Evolutionary conservation across 306 rosid species (phyloP), one percentile per base, ranked within the genome.

Genomic region (Abrus precatorius): DNA sequence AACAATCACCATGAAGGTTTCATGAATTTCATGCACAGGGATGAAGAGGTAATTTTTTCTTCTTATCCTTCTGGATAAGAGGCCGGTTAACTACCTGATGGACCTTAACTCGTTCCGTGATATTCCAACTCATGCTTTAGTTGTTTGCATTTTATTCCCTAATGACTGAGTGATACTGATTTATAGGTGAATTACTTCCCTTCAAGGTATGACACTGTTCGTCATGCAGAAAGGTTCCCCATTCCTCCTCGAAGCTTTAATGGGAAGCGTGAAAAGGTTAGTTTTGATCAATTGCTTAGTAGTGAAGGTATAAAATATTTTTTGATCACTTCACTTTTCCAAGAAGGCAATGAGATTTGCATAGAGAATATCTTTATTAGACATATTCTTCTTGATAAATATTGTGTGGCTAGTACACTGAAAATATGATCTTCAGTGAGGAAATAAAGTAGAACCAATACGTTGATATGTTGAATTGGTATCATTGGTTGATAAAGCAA

Each of bases 11-110:
- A 93, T 54, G 94, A 91, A 0, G 97, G 98, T 82, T 77, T 88
- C 82, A 93, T 93, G 97, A 93, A 93, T 83, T 90, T 89, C 87
- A 91, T 91, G 91, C 95, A 91, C 86, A 90, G 97, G 80, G 94
- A 93, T 63, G 98, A 91, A 82, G 98, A 91, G 98, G 85, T 84
- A 34, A 76, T 41, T 54, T 40, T 7, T 47, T 9, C n/a, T 32
- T 45, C 7, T n/a, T 28, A 34, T 45, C 41, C 13, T 68, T 77
- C 49, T 48, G 9, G 33, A 61, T 60, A 59, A 20, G 70, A 49
- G 3, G 11, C 4, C 8, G 36, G 36, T 61, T 20, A 75, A 47
- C 5, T 36, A n/a, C 41, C 13, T 60, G 3, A 28, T 75, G 61
- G 34, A 47, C 2, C 44, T 30, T 29, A 53, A 41, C 20, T 10